Conservation (phyloP, 805 yeast genomes). For the Metschnikowia peoriensis region DNA sequence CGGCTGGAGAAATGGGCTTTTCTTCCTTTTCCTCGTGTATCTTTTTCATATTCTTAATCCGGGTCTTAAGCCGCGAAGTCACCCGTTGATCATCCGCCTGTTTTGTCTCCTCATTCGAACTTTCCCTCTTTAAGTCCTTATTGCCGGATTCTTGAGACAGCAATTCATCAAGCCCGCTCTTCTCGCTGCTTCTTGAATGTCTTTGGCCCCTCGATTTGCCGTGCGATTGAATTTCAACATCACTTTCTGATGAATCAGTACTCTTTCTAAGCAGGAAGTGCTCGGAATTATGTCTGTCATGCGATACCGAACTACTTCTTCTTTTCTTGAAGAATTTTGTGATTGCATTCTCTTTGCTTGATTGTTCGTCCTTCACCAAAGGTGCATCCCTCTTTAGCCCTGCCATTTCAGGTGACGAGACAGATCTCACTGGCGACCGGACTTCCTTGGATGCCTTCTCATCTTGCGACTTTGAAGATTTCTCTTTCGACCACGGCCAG, state of each 20-base stretch:
- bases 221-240: background rate
- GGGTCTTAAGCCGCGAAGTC: constrained; percentile 16
- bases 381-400: constrained; percentile 7
- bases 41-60: constrained; percentile 18
- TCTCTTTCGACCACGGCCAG: constrained; percentile 41
- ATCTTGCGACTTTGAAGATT: constrained; percentile 4
- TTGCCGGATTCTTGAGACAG: background rate
- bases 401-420: constrained; percentile 37
- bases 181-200: constrained; percentile 3
- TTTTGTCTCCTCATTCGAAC: constrained; percentile 6
- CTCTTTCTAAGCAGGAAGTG: background rate
- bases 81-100: constrained; percentile 11
- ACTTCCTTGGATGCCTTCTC: background rate
- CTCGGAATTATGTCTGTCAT: constrained; percentile 6
- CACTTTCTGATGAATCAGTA: constrained; percentile 7
- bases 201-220: constrained; percentile 1
- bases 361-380: constrained; percentile 6
- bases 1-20: constrained; percentile 2
- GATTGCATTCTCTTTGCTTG: constrained; percentile 40
- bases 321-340: constrained; percentile 39
- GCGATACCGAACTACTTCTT: constrained; percentile 21
- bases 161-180: background rate
- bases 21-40: constrained; percentile 11
- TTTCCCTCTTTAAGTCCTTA: constrained; percentile 2
- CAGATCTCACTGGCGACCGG: constrained; percentile 28